Percentiles rank a stretch among this genome's conserved stretches.
Evolutionary conservation across 148 eudicot species (phyloP).

Genomic region (Camellia sinensis): DNA sequence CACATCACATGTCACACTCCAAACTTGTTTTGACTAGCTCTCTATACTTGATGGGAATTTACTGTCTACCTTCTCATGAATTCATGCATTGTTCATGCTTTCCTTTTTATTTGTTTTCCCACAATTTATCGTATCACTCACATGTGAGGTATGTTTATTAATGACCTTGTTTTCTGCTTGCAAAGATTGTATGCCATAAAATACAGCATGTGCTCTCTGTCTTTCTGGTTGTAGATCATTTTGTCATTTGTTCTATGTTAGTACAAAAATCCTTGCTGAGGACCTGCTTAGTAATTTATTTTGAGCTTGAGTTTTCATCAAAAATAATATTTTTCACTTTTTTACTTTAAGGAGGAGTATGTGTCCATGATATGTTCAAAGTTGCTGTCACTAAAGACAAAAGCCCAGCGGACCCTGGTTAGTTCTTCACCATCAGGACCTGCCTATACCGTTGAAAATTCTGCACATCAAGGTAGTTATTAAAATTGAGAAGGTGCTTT

Average conservation of each 20-base stretch:
- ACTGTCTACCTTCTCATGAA: not conserved
- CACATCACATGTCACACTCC: not conserved
- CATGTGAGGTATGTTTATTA: no score
- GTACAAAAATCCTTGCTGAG: not conserved
- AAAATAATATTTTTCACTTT: not conserved
- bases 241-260: not conserved
- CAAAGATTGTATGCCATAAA: not conserved
- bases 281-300: no score
- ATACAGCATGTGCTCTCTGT: not conserved
- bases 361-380: not conserved
- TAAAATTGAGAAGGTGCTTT: not conserved
- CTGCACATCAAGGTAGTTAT: conserved; percentile 10
- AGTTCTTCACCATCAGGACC: not conserved
- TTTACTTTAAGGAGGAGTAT: conserved; percentile 2
- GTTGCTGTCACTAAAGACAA: not conserved
- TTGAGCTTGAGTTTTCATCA: no score
- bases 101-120: not conserved
- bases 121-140: no score
- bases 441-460: conserved; percentile 1
- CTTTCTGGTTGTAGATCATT: not conserved
- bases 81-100: not conserved
- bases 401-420: not conserved
- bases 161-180: not conserved
- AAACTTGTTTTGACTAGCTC: no score
- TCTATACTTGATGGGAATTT: not conserved